Conservation (phyloP, 2,329 filamentous ascomycete genomes). For the Sclerotinia subarctica region DNA sequence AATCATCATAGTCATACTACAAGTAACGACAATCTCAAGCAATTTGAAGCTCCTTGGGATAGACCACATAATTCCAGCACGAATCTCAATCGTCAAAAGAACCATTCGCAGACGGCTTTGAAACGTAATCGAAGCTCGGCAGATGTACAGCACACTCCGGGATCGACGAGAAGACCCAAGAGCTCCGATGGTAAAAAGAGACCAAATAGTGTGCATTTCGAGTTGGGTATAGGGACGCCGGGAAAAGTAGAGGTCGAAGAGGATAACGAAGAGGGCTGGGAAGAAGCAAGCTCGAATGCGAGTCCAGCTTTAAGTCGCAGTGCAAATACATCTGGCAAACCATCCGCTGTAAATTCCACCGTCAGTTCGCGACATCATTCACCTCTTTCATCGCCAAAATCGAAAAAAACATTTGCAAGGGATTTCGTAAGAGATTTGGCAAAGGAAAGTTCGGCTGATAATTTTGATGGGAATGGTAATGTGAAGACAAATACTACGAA, state of each 20-base stretch:
- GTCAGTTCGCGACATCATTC: slow-evolving; percentile 36
- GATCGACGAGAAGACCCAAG: slow-evolving; percentile 44
- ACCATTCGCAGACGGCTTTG: slow-evolving; percentile 52
- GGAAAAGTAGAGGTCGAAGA: slow-evolving; percentile 36
- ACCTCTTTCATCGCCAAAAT: slow-evolving; percentile 30
- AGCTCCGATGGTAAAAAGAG: slow-evolving; percentile 41
- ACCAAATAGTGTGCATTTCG: slow-evolving; percentile 58
- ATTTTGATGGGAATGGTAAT: not conserved
- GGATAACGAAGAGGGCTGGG: slow-evolving; percentile 58
- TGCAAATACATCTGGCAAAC: slow-evolving; percentile 36
- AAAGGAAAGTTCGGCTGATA: slow-evolving; percentile 41
- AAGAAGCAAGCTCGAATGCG: slow-evolving; percentile 62
- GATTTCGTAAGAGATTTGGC: slow-evolving; percentile 28
- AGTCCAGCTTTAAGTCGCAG: slow-evolving; percentile 55
- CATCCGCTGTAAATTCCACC: slow-evolving; percentile 43
- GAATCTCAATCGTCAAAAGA: slow-evolving; percentile 45
- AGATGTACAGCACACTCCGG: slow-evolving; percentile 6
- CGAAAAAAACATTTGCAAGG: slow-evolving; percentile 17
- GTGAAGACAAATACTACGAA: not conserved
- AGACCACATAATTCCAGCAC: slow-evolving; percentile 32
- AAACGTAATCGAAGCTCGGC: slow-evolving; percentile 56
- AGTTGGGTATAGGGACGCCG: slow-evolving; percentile 46
- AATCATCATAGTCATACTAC: slow-evolving; percentile 29
- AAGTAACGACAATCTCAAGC: slow-evolving; percentile 32
- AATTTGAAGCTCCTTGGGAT: slow-evolving; percentile 34